Evolutionary conservation across 2,329 filamentous ascomycete genomes (phyloP), one percentile per base, ranked within the genome.

Genomic region (Hansfordia pulvinata): DNA sequence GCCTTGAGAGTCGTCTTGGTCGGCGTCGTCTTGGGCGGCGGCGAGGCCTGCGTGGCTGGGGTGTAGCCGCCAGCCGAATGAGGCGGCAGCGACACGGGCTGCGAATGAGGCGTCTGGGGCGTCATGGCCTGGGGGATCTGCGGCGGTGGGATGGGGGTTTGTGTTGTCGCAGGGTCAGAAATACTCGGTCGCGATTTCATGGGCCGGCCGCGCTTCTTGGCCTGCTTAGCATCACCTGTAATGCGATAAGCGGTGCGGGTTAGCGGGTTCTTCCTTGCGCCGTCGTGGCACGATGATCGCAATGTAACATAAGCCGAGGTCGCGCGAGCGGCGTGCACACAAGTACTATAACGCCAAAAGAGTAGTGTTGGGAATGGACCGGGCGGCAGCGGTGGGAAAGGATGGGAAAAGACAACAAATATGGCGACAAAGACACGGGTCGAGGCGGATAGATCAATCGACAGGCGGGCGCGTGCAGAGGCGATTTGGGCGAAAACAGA

Each of bases 1-100:
- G 90, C 90, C 56, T 98, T 98, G 41, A 96, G 65, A 7, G 88
- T 82, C 8, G 74, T 65, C 56, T 92, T 92, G 18, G 76, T 76
- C 5, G 82, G 80, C 4, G 84, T 84, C 3, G 77, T 69, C 53
- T 88, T 90, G 13, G 81, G 74, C 10, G 84, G 82, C 49, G 72
- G 53, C 55, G 59, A 54, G 52, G 69, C 31, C 58, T 74, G 45
- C 12, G 50, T 54, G 11, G 49, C 39, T 3, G 56, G 46, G 11
- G 53, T 40, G 35, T 59, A 60, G 26, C 48, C 42, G 27, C 49
- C 49, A 25, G 51, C 52, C 21, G 50, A 41, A 34, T 64, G 63
- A 13, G 43, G 50, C 4, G 60, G 55, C 29, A 62, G 43, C 10
- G 60, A 43, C 28, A 53, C 52, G 44, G 53, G 61, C 38, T 63